These are phyloP conservation scores for Boletellus emodensis DNA, from an alignment of 768 basidiomycete genomes.

Conservation along the genomic window DNA sequence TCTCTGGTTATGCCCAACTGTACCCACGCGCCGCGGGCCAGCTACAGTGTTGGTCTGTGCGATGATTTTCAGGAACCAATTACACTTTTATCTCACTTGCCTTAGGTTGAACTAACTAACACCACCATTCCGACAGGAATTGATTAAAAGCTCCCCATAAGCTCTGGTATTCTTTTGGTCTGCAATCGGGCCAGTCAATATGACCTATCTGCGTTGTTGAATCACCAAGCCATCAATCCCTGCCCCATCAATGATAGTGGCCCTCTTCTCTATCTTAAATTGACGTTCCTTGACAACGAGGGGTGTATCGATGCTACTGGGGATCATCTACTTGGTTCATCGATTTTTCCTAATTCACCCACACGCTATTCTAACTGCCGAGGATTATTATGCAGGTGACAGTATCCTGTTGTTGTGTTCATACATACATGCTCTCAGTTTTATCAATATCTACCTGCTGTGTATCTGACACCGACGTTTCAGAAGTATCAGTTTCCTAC, in stretches of 20 bases:
- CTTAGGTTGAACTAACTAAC: constrained; percentile 13
- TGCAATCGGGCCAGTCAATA: constrained; percentile 17
- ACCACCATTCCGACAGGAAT: constrained; percentile 9
- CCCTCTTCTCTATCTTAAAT: constrained; percentile 20
- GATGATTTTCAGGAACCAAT: not conserved
- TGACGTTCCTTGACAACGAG: constrained; percentile 15
- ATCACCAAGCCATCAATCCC: not conserved
- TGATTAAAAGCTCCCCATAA: constrained; percentile 1
- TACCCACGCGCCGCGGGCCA: no score
- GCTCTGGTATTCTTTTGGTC: not conserved
- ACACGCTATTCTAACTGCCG: not conserved
- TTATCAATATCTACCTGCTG: constrained; percentile 18
- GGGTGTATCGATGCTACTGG: constrained; percentile 27
- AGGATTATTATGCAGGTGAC: constrained; percentile 17
- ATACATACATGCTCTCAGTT: constrained; percentile 22
- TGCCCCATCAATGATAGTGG: not conserved
- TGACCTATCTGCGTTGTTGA: constrained; percentile 7
- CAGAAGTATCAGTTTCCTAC: not conserved
- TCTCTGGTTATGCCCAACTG: no score
- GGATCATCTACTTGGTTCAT: constrained; percentile 29
- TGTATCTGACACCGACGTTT: constrained; percentile 14
- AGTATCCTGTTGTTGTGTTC: constrained; percentile 18
- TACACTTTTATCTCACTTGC: not conserved
- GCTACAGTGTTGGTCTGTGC: constrained; percentile 7
- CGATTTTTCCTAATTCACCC: not conserved